Percentiles rank a stretch among this genome's conserved stretches.
Evolutionary conservation across 192 early-diverging fungal genomes (phyloP).

Genomic region (Jimgerdemannia flammicorona): DNA sequence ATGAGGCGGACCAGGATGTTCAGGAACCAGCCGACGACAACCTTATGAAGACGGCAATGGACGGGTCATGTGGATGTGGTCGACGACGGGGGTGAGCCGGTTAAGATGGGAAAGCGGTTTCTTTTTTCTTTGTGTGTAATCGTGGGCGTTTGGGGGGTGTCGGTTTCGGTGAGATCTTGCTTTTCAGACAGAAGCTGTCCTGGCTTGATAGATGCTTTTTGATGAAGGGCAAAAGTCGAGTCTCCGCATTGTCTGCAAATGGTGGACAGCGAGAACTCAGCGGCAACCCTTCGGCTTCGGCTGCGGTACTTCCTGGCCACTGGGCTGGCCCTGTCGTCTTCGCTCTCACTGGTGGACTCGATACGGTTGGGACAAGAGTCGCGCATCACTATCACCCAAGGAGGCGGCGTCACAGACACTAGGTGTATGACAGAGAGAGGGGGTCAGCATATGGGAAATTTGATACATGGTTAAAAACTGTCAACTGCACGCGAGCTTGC

Average conservation of each 20-base stretch:
- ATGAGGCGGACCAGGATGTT: slow-evolving; percentile 32
- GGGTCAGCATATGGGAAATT: neutral
- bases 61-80: slow-evolving; percentile 26
- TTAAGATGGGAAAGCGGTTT: neutral
- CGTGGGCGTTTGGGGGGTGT: neutral
- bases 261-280: neutral
- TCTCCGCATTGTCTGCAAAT: neutral
- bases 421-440: neutral
- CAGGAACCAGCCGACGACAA: slow-evolving; percentile 30
- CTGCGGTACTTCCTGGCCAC: neutral
- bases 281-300: neutral
- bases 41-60: slow-evolving; percentile 40
- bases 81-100: neutral
- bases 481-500: neutral
- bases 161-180: neutral
- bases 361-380: no score
- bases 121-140: no score
- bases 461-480: neutral
- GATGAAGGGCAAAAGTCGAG: no score
- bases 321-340: neutral
- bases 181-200: no score
- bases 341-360: neutral
- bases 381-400: neutral
- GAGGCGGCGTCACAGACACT: neutral
- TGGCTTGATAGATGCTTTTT: neutral